Conservation (phyloP, 108 stramenopile genomes). For the Schizochytrium sp. region DNA sequence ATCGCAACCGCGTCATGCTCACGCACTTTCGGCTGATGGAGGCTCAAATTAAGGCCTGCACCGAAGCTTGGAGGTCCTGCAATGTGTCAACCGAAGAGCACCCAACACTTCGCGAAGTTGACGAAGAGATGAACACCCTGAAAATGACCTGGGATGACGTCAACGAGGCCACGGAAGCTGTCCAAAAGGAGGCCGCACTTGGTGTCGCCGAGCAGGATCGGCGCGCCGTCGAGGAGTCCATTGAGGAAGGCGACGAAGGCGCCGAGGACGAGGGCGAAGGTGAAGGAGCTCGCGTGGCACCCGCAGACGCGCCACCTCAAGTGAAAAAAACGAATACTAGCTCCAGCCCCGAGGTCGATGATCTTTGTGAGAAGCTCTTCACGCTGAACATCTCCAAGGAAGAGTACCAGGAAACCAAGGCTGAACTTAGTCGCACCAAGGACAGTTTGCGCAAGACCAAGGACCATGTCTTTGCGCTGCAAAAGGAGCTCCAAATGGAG, state of each 20-base stretch:
- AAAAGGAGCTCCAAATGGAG: slow-evolving; percentile 16
- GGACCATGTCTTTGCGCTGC: slow-evolving; percentile 29
- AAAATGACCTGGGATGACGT: not conserved
- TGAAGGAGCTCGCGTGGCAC: not conserved
- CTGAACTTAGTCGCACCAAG: not conserved
- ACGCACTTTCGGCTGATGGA: not conserved
- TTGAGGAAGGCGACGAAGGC: not conserved
- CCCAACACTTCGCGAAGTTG: not conserved
- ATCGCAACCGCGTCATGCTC: not conserved
- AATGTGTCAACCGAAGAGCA: not conserved
- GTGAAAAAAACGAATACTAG: too few species aligned
- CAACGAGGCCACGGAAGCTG: not conserved
- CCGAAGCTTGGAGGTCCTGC: not conserved
- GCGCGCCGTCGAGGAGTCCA: not conserved
- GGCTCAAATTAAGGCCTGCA: not conserved
- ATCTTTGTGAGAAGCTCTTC: not conserved
- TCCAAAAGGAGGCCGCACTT: not conserved
- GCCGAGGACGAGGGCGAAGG: not conserved
- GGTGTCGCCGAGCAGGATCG: not conserved
- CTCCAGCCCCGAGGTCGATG: not conserved
- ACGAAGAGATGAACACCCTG: not conserved
- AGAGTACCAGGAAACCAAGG: not conserved
- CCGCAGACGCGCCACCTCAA: not conserved
- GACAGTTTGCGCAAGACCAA: not conserved
- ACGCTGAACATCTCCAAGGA: not conserved